A percentile compares a stretch with the other conserved stretches of the same genome.
Conservation (phyloP, 2,329 filamentous ascomycete genomes). For the Ceratocystis diversiconidia region DNA sequence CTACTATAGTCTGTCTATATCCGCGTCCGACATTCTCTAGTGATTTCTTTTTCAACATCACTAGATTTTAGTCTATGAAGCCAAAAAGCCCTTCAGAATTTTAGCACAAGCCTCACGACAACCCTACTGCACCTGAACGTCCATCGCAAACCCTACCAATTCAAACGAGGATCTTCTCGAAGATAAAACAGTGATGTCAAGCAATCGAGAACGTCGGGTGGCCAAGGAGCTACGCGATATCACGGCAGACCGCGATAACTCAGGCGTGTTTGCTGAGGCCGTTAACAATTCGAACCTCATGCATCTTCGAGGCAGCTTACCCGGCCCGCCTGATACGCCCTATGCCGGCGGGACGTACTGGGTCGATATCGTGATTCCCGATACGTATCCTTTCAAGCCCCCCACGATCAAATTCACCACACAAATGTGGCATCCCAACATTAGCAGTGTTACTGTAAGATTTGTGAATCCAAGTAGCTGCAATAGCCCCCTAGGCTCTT, state of each 20-base stretch:
- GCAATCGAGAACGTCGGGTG: slow-evolving; percentile 45
- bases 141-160: neutral
- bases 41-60: neutral
- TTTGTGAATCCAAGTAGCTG: neutral
- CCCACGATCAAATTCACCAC: slow-evolving; percentile 85
- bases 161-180: neutral
- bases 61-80: neutral
- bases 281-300: slow-evolving; percentile 56
- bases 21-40: neutral
- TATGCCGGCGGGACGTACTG: slow-evolving; percentile 75
- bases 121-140: neutral
- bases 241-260: slow-evolving; percentile 53
- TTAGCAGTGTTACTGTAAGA: slow-evolving; percentile 81
- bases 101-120: neutral
- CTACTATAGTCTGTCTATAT: neutral
- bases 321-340: slow-evolving; percentile 79
- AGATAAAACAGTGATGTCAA: slow-evolving; percentile 28
- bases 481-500: neutral
- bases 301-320: slow-evolving; percentile 70
- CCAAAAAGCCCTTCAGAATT: neutral
- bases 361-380: slow-evolving; percentile 76
- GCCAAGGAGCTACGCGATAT: slow-evolving; percentile 68
- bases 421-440: slow-evolving; percentile 92
- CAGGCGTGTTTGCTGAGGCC: slow-evolving; percentile 58
- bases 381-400: slow-evolving; percentile 84